Base-by-base conservation (phyloP, 768 basidiomycete genomes). In the Podaxis sp. region DNA sequence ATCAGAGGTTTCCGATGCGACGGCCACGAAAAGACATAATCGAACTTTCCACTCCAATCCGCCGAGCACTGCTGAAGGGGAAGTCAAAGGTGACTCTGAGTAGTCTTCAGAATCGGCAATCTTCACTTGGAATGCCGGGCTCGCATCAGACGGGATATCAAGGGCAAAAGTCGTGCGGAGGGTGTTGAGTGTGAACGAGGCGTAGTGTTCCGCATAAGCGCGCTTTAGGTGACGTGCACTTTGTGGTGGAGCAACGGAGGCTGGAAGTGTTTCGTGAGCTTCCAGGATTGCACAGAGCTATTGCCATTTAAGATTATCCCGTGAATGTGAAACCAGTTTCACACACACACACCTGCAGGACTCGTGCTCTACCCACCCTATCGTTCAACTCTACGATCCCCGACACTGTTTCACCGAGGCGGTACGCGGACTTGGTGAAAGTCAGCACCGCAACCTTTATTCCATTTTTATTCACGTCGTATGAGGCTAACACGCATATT, bases 391-490 rank as follows among this genome's bases (percentile, higher is more conserved):
- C 88, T 23, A 99, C 88, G 0, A 95, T 87, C 2, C 95, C 96
- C 48, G 88, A 74, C 23, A 98, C 86, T 0, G 94, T 95, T 75
- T 99, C 95, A 3, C 96, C 96, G 0, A 98, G 83, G 18, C 96
- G 76, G 72, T 92, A 98, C 0, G 92, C 90, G 42, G 89, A 87
- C 74, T 98, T 98, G 25, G 91, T 86, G 64, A 99, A 91, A 0
- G 95, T 97, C 13, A 99, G 73, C 38, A 91, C 87, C 5, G 96
- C 95, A 61, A 98, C 93, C 44, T 86, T 85, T 38, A 90, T 83
- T 0, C 91, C 93, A 37, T 96, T 93, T 77, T 98, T 97, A 69
- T 88, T 91, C 58, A 98, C 94, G 74, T 98, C 95, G 73, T 93
- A 98, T 0, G 94, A 95, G 40, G 89, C 94, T 96, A 65, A 23